Conservation (phyloP, 2,329 filamentous ascomycete species). For the Neopestalotiopsis sp. region DNA sequence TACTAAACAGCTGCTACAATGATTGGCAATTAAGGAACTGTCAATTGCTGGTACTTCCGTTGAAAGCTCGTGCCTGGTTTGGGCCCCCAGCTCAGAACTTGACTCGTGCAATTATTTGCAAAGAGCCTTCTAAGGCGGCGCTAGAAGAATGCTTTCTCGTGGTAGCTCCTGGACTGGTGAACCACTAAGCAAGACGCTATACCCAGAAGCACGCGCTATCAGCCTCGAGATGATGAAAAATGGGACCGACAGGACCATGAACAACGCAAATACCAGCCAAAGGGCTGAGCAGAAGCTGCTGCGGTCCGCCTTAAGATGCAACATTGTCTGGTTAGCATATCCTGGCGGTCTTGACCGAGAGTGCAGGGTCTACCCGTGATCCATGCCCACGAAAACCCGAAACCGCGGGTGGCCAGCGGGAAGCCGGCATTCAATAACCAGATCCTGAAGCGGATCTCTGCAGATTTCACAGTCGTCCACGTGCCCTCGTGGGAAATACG, state of each 20-base stretch:
- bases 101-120: not conserved
- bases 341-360: constrained; percentile 6
- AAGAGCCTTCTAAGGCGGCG: not conserved
- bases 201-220: constrained; percentile 1
- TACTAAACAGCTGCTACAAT: not conserved
- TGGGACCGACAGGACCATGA: not conserved
- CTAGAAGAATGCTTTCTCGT: not conserved
- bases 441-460: not conserved
- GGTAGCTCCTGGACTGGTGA: not conserved
- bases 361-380: not conserved
- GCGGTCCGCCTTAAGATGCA: not conserved
- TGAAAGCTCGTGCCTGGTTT: not conserved
- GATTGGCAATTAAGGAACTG: not conserved
- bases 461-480: not conserved
- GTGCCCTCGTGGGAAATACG: not conserved
- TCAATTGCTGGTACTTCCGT: not conserved
- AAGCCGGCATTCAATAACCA: not conserved
- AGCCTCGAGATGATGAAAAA: constrained; percentile 13
- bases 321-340: not conserved
- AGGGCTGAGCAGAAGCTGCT: not conserved
- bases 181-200: not conserved
- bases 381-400: not conserved
- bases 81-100: not conserved
- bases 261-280: not conserved
- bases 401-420: constrained; percentile 5